Evolutionary conservation across 441 rosid genomes (phyloP).

Genomic region (Sinapis alba): DNA sequence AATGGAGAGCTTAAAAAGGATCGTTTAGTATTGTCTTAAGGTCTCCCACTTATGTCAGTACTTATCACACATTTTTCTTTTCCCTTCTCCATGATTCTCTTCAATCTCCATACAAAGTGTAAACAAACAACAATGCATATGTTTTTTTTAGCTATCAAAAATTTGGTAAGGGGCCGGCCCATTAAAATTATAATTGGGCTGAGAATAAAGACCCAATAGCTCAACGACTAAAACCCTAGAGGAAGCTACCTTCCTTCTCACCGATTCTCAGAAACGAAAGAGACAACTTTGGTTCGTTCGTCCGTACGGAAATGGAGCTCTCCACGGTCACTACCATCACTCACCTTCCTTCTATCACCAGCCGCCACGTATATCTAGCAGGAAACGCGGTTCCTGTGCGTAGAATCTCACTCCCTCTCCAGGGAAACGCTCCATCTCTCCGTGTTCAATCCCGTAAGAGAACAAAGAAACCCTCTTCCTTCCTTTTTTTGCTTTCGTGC

Average conservation of each 20-base stretch:
- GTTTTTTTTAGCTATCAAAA: background rate
- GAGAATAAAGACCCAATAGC: background rate
- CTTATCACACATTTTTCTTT: no score
- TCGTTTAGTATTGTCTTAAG: no score
- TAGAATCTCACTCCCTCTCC: constrained; percentile 29
- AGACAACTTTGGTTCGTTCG: background rate
- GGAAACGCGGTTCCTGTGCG: constrained; percentile 13
- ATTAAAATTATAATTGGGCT: background rate
- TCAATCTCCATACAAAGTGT: no score
- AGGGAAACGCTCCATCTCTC: constrained; percentile 19
- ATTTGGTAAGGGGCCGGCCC: background rate
- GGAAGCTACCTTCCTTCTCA: background rate
- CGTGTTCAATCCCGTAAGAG: constrained; percentile 49
- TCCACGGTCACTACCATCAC: constrained; percentile 27
- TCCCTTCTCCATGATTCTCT: no score
- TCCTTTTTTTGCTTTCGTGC: no score
- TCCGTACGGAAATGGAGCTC: constrained; percentile 48
- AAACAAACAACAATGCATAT: background rate
- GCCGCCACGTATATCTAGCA: constrained; percentile 21
- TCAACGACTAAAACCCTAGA: constrained; percentile 27
- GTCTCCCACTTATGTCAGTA: no score
- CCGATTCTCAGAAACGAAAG: background rate
- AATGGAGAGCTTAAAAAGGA: no score
- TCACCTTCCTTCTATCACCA: constrained; percentile 19
- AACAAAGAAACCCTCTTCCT: background rate